Evolutionary conservation across 2,329 filamentous ascomycete species (phyloP).

Genomic region (Corniculantispora saksenae): DNA sequence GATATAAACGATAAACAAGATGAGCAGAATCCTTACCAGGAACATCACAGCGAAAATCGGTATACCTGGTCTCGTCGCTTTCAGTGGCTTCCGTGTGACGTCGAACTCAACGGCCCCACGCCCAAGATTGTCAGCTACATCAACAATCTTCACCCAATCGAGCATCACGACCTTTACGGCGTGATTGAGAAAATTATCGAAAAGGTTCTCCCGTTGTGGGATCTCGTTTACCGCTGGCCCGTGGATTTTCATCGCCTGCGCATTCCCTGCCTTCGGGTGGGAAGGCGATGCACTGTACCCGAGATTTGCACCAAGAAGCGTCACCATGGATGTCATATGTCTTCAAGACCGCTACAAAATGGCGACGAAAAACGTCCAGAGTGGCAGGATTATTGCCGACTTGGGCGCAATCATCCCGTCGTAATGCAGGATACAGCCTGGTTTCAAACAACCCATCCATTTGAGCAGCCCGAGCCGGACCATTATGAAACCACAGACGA

Average conservation of each 20-base stretch:
- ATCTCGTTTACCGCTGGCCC: slow-evolving; percentile 37
- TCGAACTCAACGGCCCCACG: slow-evolving; percentile 39
- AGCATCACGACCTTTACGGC: slow-evolving; percentile 40
- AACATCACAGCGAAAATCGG: background rate
- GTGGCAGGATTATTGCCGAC: slow-evolving; percentile 24
- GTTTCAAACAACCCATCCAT: slow-evolving; percentile 31
- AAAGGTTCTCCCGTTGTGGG: slow-evolving; percentile 46
- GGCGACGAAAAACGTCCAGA: slow-evolving; percentile 25
- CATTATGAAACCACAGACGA: slow-evolving; percentile 22
- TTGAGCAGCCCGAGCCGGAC: slow-evolving; percentile 20
- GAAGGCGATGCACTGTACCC: slow-evolving; percentile 11
- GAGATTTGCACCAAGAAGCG: background rate
- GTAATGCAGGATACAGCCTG: slow-evolving; percentile 22
- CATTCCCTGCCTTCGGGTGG: background rate
- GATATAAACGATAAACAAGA: too few relatives aligned
- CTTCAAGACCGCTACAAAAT: slow-evolving; percentile 22
- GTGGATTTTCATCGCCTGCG: slow-evolving; percentile 30
- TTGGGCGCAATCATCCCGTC: background rate
- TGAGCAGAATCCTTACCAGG: background rate
- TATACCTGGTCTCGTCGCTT: slow-evolving; percentile 23
- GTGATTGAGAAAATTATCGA: slow-evolving; percentile 42
- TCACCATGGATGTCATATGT: slow-evolving; percentile 24
- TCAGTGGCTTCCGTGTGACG: slow-evolving; percentile 53
- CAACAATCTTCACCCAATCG: slow-evolving; percentile 52
- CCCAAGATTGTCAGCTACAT: slow-evolving; percentile 51